phyloP scores from a whole-genome alignment of 2,329 filamentous ascomycete genomes.

The Zalaria sp. region DNA sequence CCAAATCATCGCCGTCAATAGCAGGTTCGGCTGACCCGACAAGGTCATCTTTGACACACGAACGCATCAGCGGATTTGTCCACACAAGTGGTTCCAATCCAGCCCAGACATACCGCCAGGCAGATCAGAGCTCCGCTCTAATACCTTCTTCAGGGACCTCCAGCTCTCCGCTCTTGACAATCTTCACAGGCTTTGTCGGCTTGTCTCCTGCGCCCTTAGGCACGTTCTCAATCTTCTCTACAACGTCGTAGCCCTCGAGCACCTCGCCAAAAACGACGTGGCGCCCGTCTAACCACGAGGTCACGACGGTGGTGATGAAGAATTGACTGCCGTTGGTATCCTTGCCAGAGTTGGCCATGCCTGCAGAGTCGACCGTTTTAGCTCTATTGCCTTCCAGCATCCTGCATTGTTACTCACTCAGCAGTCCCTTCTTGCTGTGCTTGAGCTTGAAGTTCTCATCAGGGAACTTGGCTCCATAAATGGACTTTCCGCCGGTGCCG shows the following conservation, averaged over 20 bases:
- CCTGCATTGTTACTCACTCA: constrained; percentile 36
- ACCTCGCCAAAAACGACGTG: constrained; percentile 87
- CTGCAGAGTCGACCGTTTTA: constrained; percentile 16
- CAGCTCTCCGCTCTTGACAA: constrained; percentile 72
- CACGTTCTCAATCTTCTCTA: constrained; percentile 64
- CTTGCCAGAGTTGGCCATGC: constrained; percentile 74
- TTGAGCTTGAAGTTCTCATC: constrained; percentile 95
- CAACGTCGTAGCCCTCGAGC: constrained; percentile 69
- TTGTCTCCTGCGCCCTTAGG: constrained; percentile 53
- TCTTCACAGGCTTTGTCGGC: constrained; percentile 56
- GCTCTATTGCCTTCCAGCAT: no score
- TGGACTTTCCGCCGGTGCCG: constrained; percentile 74
- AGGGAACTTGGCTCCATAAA: constrained; percentile 71
- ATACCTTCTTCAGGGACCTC: constrained; percentile 83
- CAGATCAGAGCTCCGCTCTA: constrained; percentile 68
- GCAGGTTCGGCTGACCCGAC: constrained; percentile 3
- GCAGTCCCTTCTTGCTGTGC: constrained; percentile 69
- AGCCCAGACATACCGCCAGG: constrained; percentile 12
- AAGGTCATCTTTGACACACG: constrained; percentile 1
- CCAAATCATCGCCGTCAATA: constrained; percentile 1
- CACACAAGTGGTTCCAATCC: constrained; percentile 9
- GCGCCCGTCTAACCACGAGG: constrained; percentile 67
- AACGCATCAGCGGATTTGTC: constrained; percentile 4
- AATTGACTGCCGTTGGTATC: constrained; percentile 85
- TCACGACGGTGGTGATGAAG: constrained; percentile 77